Base-by-base conservation (phyloP, 805 yeast genomes). In the Ogataea haglerorum region DNA sequence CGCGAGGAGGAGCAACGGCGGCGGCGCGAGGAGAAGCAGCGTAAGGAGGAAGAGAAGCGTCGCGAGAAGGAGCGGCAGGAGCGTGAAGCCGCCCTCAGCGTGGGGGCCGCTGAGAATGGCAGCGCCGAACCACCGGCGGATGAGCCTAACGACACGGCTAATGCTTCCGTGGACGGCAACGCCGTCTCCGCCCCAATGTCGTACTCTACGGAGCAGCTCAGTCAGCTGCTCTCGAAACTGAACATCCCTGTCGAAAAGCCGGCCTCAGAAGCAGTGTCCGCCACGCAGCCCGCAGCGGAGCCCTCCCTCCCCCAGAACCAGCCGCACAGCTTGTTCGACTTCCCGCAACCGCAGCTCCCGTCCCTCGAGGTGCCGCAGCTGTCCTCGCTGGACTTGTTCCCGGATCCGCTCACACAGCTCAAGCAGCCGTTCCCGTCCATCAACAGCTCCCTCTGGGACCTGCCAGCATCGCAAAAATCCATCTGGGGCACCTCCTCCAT, bases 11-110 rank as follows among this genome's bases (percentile, higher is more conserved):
- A 54, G 59, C 65, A 18, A 69, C 66, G 48, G 46, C 54, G 38
- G 65, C 70, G 37, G 66, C 65, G 48, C 59, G 70, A 57, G 61
- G 73, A 60, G 61, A 57, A 59, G 25, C 45, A 52, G 36, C 54
- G 57, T n/a, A 56, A 53, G 36, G 65, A 64, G 31, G 57, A 52
- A 35, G 64, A 62, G 51, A 60, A 54, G 53, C 68, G 59, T 65
- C 71, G 24, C 61, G 65, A 68, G 44, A 60, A 62, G 50, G 52
- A 63, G 34, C 54, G 49, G 52, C 43, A 62, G 51, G 53, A 33
- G 15, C 22, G 17, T 3, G 21, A 33, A 15, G 53, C 51, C 6
- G 19, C 19, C 6, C 19, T 18, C 34, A 58, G 54, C 42, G 57
- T 47, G 34, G 63, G 51, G 51, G 63, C 62, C 37, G 46, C 60